A percentile compares a stretch with the other conserved stretches of the same genome.
These are phyloP conservation scores for Trichoderma semiorbis DNA, from an alignment of 2,329 filamentous ascomycete genomes.

Conservation along the genomic window DNA sequence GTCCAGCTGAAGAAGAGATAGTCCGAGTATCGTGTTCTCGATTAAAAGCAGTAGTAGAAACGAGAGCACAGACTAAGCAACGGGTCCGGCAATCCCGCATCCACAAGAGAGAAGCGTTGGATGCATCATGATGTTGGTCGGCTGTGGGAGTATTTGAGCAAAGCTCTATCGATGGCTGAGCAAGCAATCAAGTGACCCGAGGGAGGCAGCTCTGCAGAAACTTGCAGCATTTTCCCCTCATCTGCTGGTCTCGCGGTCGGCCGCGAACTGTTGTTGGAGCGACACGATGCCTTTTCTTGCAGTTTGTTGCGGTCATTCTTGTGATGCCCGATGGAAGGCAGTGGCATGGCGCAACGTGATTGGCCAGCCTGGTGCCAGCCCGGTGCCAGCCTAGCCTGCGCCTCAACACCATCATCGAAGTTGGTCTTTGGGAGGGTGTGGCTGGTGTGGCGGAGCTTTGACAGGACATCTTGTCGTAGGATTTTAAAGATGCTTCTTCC, in stretches of 20 bases:
- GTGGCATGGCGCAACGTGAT: neutral
- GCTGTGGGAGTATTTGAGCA: neutral
- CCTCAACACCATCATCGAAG: neutral
- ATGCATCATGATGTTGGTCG: neutral
- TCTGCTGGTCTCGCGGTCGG: neutral
- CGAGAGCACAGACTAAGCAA: neutral
- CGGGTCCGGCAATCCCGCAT: neutral
- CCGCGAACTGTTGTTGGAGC: neutral
- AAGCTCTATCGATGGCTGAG: neutral
- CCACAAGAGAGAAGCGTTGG: constrained; percentile 1
- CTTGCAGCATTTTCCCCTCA: neutral
- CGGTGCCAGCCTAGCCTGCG: neutral
- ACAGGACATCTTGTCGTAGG: neutral
- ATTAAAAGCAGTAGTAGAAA: neutral
- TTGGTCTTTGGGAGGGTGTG: neutral
- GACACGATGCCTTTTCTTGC: neutral
- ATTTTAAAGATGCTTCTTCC: neutral
- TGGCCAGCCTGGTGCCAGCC: neutral
- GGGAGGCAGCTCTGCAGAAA: neutral
- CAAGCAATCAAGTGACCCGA: neutral
- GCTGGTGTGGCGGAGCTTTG: constrained; percentile 1
- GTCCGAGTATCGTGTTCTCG: neutral
- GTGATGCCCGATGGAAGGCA: neutral
- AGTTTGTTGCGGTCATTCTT: neutral
- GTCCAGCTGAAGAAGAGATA: neutral